Base-by-base conservation (phyloP, 1,139 yeast genomes). In the Suhomyces kunorum region DNA sequence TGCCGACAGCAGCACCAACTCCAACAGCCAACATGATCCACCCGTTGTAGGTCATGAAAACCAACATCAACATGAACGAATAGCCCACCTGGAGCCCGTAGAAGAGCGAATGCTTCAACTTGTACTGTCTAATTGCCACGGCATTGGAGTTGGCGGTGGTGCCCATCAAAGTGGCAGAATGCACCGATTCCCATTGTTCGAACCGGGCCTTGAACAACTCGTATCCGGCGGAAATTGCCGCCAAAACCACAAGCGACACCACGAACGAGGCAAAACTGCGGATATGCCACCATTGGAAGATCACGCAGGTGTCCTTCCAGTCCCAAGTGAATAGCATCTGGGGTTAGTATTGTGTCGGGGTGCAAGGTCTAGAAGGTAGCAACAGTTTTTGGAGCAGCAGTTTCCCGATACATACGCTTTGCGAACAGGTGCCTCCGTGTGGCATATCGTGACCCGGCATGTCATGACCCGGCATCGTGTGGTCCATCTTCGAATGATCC, bases 301-400 rank as follows among this genome's bases (percentile, higher is more conserved):
- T 76, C 12, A 86, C 76, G 57, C 95, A 86, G 11, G 86, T 70
- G 57, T 86, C 77, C 38, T 76, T 68, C 67, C 86, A 82, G 50
- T 81, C 78, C 94, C 95, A 87, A 8, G 90, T 85, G 61, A 86
- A 85, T n/a, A 83, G 54, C 92, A 84, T 86, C 75, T 69, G 43
- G n/a, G 6, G 45, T 42, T 35, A 35, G 42, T 38, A 37, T 4
- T 16, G 11, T 2, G 2, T 18, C 3, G 17, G 14, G 34, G 15
- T 23, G 14, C 12, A n/a, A 9, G 27, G 16, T n/a, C n/a, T n/a
- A n/a, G n/a, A n/a, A n/a, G n/a, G n/a, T n/a, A n/a, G n/a, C n/a
- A n/a, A n/a, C n/a, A n/a, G n/a, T n/a, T n/a, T n/a, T n/a, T n/a
- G n/a, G n/a, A n/a, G n/a, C n/a, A n/a, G n/a, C n/a, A n/a, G n/a